Evolutionary conservation across 345 rosid genomes (phyloP).

Genomic region (Streptanthus diversifolius): DNA sequence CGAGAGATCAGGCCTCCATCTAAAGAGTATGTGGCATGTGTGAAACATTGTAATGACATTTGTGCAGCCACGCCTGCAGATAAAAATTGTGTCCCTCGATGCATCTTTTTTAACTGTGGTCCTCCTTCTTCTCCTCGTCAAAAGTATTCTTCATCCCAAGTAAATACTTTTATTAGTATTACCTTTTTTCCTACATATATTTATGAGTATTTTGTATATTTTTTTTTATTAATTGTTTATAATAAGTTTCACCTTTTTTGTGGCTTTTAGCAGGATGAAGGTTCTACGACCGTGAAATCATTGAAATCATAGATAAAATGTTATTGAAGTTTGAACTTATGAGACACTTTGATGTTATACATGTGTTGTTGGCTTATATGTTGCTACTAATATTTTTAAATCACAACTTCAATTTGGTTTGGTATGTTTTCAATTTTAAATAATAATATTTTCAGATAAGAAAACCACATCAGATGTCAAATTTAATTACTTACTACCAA

Average conservation of each 20-base stretch:
- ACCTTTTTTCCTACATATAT: not conserved
- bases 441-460: too few species aligned
- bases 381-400: not conserved
- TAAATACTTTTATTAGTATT: not conserved
- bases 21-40: not conserved
- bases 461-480: not conserved
- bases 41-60: not conserved
- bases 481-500: too few species aligned
- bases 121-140: slow-evolving; percentile 13
- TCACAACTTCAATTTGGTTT: not conserved
- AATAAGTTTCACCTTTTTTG: not conserved
- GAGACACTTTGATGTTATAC: not conserved
- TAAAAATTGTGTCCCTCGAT: not conserved
- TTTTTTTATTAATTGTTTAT: not conserved
- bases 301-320: not conserved
- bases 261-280: slow-evolving; percentile 12
- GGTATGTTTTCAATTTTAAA: not conserved
- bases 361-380: not conserved
- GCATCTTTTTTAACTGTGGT: slow-evolving; percentile 21
- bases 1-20: not conserved
- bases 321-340: not conserved
- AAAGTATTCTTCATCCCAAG: slow-evolving; percentile 1
- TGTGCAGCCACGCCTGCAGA: not conserved
- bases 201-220: not conserved
- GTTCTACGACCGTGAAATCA: not conserved